These are phyloP conservation scores for Gautieria morchelliformis DNA, from an alignment of 768 basidiomycete species.

Conservation along the genomic window DNA sequence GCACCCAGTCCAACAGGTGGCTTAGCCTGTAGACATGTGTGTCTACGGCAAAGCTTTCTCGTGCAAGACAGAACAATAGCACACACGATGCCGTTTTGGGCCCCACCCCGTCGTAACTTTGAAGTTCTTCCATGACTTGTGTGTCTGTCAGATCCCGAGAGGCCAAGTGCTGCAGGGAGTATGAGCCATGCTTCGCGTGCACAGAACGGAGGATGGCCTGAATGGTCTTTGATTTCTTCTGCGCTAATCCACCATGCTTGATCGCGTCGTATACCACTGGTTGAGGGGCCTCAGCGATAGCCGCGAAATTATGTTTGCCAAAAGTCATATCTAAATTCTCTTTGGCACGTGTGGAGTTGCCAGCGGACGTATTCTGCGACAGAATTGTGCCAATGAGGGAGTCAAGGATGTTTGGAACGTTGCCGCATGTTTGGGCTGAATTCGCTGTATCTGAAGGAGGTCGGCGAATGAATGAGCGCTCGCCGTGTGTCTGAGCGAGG, in stretches of 20 bases:
- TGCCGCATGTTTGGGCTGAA: slow-evolving; percentile 36
- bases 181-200: slow-evolving; percentile 36
- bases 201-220: slow-evolving; percentile 37
- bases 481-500: slow-evolving; percentile 29
- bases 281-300: slow-evolving; percentile 35
- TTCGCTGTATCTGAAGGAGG: slow-evolving; percentile 19
- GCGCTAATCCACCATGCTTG: slow-evolving; percentile 46
- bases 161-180: slow-evolving; percentile 49
- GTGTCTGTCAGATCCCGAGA: slow-evolving; percentile 28
- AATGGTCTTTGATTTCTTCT: slow-evolving; percentile 48
- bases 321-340: slow-evolving; percentile 36
- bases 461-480: slow-evolving; percentile 21
- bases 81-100: slow-evolving; percentile 60
- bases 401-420: slow-evolving; percentile 45
- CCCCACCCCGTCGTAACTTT: slow-evolving; percentile 48
- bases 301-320: slow-evolving; percentile 38
- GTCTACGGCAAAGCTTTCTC: slow-evolving; percentile 56
- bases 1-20: slow-evolving; percentile 40
- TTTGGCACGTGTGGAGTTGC: slow-evolving; percentile 44
- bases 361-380: slow-evolving; percentile 47
- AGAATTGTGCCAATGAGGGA: slow-evolving; percentile 49
- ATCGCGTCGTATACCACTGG: slow-evolving; percentile 40
- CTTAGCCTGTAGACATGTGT: slow-evolving; percentile 52
- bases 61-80: slow-evolving; percentile 47
- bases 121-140: slow-evolving; percentile 46